Evolutionary conservation across 164 flowering plant genomes (phyloP).

Genomic region (Cinnamomum micranthum): DNA sequence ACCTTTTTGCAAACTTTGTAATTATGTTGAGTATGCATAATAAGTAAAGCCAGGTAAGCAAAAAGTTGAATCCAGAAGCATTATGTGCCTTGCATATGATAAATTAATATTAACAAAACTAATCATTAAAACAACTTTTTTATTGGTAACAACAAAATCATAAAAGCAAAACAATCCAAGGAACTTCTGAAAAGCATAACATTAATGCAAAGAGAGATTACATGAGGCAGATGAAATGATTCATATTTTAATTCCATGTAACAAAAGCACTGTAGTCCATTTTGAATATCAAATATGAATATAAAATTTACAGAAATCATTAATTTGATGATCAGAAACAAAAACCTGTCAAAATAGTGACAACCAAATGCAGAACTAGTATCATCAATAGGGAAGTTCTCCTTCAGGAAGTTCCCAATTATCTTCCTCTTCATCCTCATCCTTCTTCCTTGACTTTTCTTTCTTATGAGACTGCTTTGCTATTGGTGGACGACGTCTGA

Average conservation of each 20-base stretch:
- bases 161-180: not conserved
- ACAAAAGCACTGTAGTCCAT: not conserved
- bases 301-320: not conserved
- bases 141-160: not conserved
- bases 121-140: not conserved
- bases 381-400: constrained; percentile 8
- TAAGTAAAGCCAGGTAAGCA: too few relatives aligned
- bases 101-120: too few relatives aligned
- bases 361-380: not conserved
- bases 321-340: not conserved
- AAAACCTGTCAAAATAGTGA: not conserved
- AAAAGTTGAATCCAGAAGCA: not conserved
- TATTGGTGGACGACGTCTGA: constrained; percentile 22
- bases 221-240: not conserved
- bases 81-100: not conserved
- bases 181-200: not conserved
- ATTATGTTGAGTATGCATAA: too few relatives aligned
- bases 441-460: constrained; percentile 14
- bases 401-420: constrained; percentile 29
- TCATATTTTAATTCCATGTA: not conserved
- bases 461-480: constrained; percentile 4
- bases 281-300: not conserved
- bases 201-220: not conserved
- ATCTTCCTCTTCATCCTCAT: constrained; percentile 28
- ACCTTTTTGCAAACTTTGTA: too few relatives aligned